phyloP scores from a whole-genome alignment of 2,329 filamentous ascomycete species.

The Gliomastix tumulicola region DNA sequence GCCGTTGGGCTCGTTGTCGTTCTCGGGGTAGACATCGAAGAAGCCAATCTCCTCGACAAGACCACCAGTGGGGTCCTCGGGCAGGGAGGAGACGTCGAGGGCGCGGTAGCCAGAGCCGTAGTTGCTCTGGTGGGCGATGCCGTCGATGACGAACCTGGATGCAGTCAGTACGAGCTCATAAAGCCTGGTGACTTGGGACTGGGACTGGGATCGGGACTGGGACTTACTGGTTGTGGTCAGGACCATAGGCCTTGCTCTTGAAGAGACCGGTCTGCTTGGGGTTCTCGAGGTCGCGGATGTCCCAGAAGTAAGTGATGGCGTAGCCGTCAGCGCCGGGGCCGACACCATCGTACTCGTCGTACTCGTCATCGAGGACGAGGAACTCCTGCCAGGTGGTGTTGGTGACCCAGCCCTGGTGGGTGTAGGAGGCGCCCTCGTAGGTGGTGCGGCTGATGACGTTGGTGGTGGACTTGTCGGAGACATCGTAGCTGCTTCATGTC shows the following conservation, averaged over 20 bases:
- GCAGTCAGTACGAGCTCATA: no score
- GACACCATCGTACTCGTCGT: constrained; percentile 32
- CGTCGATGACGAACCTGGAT: constrained; percentile 31
- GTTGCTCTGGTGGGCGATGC: constrained; percentile 34
- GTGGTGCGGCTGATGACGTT: constrained; percentile 43
- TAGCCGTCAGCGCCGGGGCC: constrained; percentile 29
- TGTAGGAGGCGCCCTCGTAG: constrained; percentile 48
- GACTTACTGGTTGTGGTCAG: constrained; percentile 42
- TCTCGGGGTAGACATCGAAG: constrained; percentile 41
- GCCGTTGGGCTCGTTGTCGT: constrained; percentile 28
- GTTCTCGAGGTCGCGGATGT: constrained; percentile 30
- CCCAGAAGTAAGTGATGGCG: constrained; percentile 41
- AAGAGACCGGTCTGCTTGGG: constrained; percentile 33
- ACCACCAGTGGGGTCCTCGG: constrained; percentile 25
- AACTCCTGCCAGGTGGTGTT: constrained; percentile 30
- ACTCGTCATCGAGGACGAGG: constrained; percentile 40
- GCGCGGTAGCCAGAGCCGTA: constrained; percentile 34
- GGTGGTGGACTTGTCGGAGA: constrained; percentile 38
- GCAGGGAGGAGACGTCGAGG: constrained; percentile 20
- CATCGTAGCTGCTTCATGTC: constrained; percentile 41
- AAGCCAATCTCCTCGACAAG: constrained; percentile 33
- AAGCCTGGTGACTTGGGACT: no score
- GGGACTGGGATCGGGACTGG: no score
- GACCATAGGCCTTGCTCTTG: constrained; percentile 4
- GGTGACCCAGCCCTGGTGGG: constrained; percentile 48